Conservation (phyloP, 2,329 filamentous ascomycete species). For the Clonostachys byssicola region DNA sequence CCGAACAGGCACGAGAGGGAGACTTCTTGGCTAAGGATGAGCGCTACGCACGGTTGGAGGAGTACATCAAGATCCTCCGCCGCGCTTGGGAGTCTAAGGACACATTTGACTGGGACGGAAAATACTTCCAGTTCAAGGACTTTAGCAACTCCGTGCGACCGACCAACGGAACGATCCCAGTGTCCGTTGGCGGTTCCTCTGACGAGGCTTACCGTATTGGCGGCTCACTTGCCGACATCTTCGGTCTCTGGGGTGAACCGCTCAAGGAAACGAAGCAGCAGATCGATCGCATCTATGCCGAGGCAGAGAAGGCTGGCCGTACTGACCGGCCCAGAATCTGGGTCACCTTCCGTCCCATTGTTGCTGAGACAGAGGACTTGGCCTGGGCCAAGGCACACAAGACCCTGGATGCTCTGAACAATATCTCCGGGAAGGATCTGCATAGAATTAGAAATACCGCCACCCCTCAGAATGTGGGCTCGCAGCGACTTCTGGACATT, state of each 20-base stretch:
- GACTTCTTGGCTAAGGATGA: slow-evolving; percentile 55
- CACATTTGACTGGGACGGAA: slow-evolving; percentile 57
- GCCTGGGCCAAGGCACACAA: slow-evolving; percentile 58
- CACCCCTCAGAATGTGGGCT: slow-evolving; percentile 54
- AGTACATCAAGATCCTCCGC: slow-evolving; percentile 57
- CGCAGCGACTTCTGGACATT: slow-evolving; percentile 54
- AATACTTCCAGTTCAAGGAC: slow-evolving; percentile 55
- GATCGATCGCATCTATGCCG: slow-evolving; percentile 55
- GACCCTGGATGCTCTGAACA: slow-evolving; percentile 46
- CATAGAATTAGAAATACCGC: slow-evolving; percentile 29
- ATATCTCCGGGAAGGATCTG: neutral
- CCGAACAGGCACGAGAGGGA: slow-evolving; percentile 55
- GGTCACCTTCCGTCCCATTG: slow-evolving; percentile 60
- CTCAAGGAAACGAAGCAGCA: slow-evolving; percentile 60
- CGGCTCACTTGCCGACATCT: slow-evolving; percentile 55
- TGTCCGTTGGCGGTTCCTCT: slow-evolving; percentile 56
- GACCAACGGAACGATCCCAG: slow-evolving; percentile 46
- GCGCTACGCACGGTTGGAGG: slow-evolving; percentile 53
- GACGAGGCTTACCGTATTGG: slow-evolving; percentile 56
- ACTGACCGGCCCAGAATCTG: slow-evolving; percentile 53
- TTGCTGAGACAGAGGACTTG: slow-evolving; percentile 57
- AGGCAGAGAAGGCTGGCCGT: slow-evolving; percentile 52
- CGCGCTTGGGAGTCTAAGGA: slow-evolving; percentile 53
- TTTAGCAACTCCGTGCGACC: slow-evolving; percentile 52
- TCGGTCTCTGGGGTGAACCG: slow-evolving; percentile 61